A percentile compares a stretch with the other conserved stretches of the same genome.
Evolutionary conservation across 179 eudicot species (phyloP).

Genomic region (Sideroxylon spinosum): DNA sequence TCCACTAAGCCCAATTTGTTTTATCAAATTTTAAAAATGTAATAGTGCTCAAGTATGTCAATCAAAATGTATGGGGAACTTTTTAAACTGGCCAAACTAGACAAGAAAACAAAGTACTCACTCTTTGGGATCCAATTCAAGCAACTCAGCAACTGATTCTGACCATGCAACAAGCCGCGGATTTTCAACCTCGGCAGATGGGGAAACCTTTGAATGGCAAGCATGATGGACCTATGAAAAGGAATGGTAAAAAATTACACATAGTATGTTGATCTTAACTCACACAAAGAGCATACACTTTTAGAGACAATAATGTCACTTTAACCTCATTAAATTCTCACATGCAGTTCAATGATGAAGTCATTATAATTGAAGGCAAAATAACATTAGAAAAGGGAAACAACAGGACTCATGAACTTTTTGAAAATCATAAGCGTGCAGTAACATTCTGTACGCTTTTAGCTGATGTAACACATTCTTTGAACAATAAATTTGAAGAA

Average conservation of each 20-base stretch:
- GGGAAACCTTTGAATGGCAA: slow-evolving; percentile 80
- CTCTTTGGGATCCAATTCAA: slow-evolving; percentile 89
- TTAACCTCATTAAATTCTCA: background rate
- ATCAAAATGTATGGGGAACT: background rate
- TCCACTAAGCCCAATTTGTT: background rate
- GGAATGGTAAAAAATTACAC: background rate
- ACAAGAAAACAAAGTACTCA: slow-evolving; percentile 34
- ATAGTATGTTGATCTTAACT: background rate
- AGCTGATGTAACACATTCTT: no score
- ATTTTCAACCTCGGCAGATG: slow-evolving; percentile 79
- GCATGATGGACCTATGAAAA: slow-evolving; percentile 71
- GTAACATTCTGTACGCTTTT: no score
- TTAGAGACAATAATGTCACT: background rate
- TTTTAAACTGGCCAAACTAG: background rate
- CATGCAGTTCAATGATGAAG: background rate
- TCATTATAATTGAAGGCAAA: background rate
- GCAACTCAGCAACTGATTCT: slow-evolving; percentile 70
- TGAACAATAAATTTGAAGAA: no score
- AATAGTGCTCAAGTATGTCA: no score
- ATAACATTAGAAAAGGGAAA: background rate
- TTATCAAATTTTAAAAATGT: background rate
- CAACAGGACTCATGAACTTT: background rate
- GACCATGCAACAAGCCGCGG: slow-evolving; percentile 98
- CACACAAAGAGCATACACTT: background rate
- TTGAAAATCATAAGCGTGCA: no score